Evolutionary conservation across 2,329 filamentous ascomycete species (phyloP).

Genomic region (Hymenoscyphus albidus): DNA sequence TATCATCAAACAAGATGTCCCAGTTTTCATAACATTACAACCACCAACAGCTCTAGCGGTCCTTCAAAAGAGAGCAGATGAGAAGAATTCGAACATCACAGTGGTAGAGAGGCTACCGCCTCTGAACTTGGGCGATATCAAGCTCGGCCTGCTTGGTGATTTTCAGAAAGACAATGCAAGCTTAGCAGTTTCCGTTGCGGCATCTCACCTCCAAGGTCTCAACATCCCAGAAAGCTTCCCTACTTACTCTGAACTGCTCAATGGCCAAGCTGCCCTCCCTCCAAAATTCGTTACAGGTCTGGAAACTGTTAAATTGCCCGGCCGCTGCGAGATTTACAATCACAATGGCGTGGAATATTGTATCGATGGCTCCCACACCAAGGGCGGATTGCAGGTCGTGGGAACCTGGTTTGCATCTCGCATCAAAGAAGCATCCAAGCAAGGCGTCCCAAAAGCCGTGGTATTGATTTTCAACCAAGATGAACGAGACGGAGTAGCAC

Average conservation of each 20-base stretch:
- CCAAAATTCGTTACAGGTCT: slow-evolving; percentile 66
- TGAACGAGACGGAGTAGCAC: slow-evolving; percentile 66
- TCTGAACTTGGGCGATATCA: slow-evolving; percentile 42
- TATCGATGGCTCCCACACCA: slow-evolving; percentile 91
- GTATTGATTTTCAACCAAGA: slow-evolving; percentile 90
- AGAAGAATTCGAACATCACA: slow-evolving; percentile 22
- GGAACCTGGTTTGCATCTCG: slow-evolving; percentile 71
- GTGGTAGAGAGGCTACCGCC: slow-evolving; percentile 29
- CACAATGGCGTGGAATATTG: slow-evolving; percentile 69
- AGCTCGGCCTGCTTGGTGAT: slow-evolving; percentile 47
- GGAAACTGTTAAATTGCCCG: slow-evolving; percentile 70
- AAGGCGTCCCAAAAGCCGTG: slow-evolving; percentile 23
- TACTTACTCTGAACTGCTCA: background rate
- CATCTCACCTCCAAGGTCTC: slow-evolving; percentile 46
- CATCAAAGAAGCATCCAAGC: slow-evolving; percentile 11
- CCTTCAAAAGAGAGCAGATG: slow-evolving; percentile 54
- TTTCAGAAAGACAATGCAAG: slow-evolving; percentile 59
- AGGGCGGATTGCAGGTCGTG: slow-evolving; percentile 79
- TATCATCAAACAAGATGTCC: slow-evolving; percentile 68
- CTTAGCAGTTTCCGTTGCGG: slow-evolving; percentile 53
- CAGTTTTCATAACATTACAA: slow-evolving; percentile 61
- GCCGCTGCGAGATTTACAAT: slow-evolving; percentile 64
- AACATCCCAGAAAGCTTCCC: slow-evolving; percentile 14
- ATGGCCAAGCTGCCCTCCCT: slow-evolving; percentile 42
- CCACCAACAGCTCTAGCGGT: slow-evolving; percentile 53